These are phyloP conservation scores for Hyaloscypha variabilis DNA, from an alignment of 495 filamentous ascomycete species.

Conservation along the genomic window DNA sequence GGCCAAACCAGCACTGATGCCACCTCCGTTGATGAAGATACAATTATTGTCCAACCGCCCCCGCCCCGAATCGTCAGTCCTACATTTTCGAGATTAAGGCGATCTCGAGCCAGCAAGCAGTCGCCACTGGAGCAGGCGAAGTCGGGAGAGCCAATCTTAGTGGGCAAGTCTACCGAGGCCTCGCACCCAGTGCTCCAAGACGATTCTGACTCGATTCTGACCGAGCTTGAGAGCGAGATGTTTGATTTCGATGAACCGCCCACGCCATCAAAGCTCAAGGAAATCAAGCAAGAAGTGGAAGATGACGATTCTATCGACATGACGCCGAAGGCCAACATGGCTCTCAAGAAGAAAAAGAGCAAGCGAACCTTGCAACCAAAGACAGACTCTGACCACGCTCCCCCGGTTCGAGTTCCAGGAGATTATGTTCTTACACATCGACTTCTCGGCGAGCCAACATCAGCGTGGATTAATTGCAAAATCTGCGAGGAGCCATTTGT, in stretches of 20 bases:
- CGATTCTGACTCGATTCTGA: slow-evolving; percentile 19
- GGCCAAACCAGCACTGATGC: slow-evolving; percentile 27
- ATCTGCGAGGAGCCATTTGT: slow-evolving; percentile 82
- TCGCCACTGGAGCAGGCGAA: slow-evolving; percentile 16
- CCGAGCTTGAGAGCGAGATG: slow-evolving; percentile 21
- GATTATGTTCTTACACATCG: slow-evolving; percentile 77
- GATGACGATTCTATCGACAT: background rate
- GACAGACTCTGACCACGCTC: slow-evolving; percentile 30
- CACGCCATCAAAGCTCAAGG: background rate
- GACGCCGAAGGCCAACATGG: background rate
- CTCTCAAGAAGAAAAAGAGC: slow-evolving; percentile 9
- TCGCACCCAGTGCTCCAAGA: slow-evolving; percentile 26
- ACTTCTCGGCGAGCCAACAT: slow-evolving; percentile 71
- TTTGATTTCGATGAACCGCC: slow-evolving; percentile 6
- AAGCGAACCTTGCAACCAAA: slow-evolving; percentile 18
- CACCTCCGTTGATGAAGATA: slow-evolving; percentile 33
- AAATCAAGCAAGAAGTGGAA: slow-evolving; percentile 1
- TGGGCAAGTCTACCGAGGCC: slow-evolving; percentile 17
- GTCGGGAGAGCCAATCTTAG: slow-evolving; percentile 15
- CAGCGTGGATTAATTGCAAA: slow-evolving; percentile 84
- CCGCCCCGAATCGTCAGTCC: slow-evolving; percentile 6
- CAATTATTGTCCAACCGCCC: slow-evolving; percentile 27
- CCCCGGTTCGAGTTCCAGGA: slow-evolving; percentile 60
- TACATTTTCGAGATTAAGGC: slow-evolving; percentile 15
- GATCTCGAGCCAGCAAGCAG: slow-evolving; percentile 2